Base-by-base conservation (phyloP, 2,329 filamentous ascomycete genomes). In the Beauveria sp. region DNA sequence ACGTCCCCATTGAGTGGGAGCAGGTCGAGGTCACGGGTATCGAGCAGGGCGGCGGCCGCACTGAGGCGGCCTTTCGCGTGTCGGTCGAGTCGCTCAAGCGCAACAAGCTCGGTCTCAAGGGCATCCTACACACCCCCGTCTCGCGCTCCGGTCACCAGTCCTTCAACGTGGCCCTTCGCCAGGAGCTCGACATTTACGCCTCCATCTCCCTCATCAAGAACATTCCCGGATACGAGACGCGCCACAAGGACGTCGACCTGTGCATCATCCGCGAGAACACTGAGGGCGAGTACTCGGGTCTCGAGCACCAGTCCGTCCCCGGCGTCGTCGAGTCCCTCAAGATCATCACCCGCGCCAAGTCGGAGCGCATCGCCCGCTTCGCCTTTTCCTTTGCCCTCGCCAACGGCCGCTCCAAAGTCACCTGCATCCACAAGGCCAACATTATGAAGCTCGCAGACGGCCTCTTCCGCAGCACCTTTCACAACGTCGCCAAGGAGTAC, bases 221-320 rank as follows among this genome's bases (percentile, higher is more conserved):
- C 84, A 97, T 99, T 72, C 94, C 94, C 70, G 94, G 94, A 72
- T 97, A 97, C 84, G 80, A 94, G 80, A 99, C 94, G 66, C 91
- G 94, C 76, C 94, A 99, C 85, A 89, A 96, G 79, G 85, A 94
- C 77, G 91, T 99, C 76, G 94, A 99, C 77, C 86, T 97, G 69
- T 96, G 92, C 87, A 97, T 99, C 79, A 97, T 99, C 80, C 94
- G 94, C 80, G 94, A 99, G 84, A 99, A 99, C 84, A 99, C 94
- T 74, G 94, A 99, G 85, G 94, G 94, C 73, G 94, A 99, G 84
- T 99, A 99, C 85, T 97, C 92, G 67, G 94, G 94, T 64, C 87
- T 99, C 65, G 94, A 99, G 85, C 94, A 99, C 83, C 93, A 97
- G 84, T 96, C 91, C 65, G 94, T 99, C 57, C 84, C 84, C 67